These are phyloP conservation scores for Diaporthe caulivora DNA, from an alignment of 2,329 filamentous ascomycete genomes.

Conservation along the genomic window DNA sequence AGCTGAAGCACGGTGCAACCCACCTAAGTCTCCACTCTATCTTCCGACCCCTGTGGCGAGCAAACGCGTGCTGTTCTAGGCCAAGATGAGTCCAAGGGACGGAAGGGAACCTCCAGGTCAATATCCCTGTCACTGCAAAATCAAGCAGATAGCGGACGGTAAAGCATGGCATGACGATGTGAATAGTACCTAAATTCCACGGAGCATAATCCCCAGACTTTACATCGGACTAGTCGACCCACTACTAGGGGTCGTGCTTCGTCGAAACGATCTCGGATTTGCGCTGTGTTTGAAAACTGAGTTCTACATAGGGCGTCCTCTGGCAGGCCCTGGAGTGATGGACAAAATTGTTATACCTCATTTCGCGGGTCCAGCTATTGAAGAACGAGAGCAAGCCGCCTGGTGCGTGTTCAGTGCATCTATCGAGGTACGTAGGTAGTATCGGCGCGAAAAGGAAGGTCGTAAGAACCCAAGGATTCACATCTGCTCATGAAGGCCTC, in stretches of 20 bases:
- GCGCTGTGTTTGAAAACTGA: background rate
- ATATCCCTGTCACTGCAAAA: background rate
- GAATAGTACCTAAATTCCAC: background rate
- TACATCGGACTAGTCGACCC: too few relatives aligned
- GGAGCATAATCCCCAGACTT: background rate
- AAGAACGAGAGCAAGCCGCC: background rate
- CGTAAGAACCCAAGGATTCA: background rate
- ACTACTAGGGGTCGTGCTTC: background rate
- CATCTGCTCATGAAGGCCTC: background rate
- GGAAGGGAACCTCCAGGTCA: background rate
- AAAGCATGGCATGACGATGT: background rate
- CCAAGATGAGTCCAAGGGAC: background rate
- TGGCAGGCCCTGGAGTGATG: background rate
- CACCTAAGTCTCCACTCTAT: background rate
- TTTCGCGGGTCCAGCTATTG: background rate
- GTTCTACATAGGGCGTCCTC: background rate
- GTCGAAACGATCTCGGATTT: background rate
- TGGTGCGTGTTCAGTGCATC: background rate
- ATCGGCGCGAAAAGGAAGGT: background rate
- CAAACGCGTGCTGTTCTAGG: background rate
- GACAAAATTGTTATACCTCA: background rate
- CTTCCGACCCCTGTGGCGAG: background rate
- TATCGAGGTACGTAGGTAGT: background rate
- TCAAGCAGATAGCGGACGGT: background rate
- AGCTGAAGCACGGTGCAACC: slow-evolving; percentile 12